These are phyloP conservation scores for Hymenoscyphus linearis DNA, from an alignment of 2,329 filamentous ascomycete genomes.

Conservation along the genomic window DNA sequence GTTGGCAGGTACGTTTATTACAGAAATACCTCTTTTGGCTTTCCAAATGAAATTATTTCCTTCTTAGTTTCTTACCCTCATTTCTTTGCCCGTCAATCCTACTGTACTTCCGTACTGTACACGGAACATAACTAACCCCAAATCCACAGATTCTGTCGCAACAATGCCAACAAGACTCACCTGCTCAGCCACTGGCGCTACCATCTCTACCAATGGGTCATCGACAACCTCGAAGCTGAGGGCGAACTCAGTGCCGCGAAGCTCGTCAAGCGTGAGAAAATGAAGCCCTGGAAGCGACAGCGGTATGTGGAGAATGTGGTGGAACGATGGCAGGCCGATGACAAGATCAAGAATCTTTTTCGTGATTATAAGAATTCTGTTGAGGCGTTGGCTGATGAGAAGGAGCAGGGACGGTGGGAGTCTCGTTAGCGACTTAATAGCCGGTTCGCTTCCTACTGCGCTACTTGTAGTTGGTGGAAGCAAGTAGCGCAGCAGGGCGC, in stretches of 20 bases:
- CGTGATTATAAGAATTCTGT: constrained; percentile 59
- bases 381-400: constrained; percentile 37
- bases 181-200: constrained; percentile 71
- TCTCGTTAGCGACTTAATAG: too few species aligned
- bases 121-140: not conserved
- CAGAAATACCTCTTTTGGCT: not conserved
- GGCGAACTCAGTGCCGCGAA: constrained; percentile 53
- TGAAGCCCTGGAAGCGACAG: constrained; percentile 53
- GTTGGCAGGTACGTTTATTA: constrained; percentile 41
- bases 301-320: constrained; percentile 60
- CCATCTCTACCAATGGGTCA: constrained; percentile 67
- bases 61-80: not conserved
- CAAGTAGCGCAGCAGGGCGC: too few species aligned
- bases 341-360: constrained; percentile 58
- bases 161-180: constrained; percentile 65
- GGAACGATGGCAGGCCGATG: constrained; percentile 54
- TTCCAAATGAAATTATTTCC: not conserved
- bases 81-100: too few species aligned
- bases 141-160: constrained; percentile 44
- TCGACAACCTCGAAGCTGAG: constrained; percentile 52
- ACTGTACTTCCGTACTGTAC: too few species aligned
- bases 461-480: too few species aligned
- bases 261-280: constrained; percentile 54
- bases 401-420: constrained; percentile 7
- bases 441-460: too few species aligned